Conservation (phyloP, 176 grass and related monocot species). For the Secale cereale region DNA sequence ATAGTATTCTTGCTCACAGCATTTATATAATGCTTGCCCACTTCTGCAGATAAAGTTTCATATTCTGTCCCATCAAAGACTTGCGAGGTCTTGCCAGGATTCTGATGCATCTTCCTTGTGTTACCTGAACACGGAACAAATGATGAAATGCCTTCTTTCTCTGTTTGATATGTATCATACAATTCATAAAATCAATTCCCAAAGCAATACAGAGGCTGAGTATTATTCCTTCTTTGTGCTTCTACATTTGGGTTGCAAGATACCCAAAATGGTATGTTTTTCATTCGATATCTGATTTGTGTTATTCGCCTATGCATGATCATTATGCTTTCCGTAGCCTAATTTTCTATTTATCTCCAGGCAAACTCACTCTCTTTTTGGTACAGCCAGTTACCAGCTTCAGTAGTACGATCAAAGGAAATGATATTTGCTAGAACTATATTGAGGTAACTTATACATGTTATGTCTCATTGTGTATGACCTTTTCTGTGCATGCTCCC, state of each 20-base stretch:
- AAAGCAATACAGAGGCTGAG: conserved; percentile 53
- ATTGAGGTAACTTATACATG: conserved; percentile 55
- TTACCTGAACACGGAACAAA: conserved; percentile 83
- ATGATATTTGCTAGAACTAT: conserved; percentile 79
- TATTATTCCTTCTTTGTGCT: conserved; percentile 91
- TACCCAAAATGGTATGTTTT: conserved; percentile 66
- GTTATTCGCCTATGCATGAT: conserved; percentile 1
- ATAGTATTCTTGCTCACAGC: background rate
- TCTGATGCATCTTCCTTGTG: conserved; percentile 66
- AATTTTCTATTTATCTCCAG: conserved; percentile 38
- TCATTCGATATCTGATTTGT: background rate
- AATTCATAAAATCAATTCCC: conserved; percentile 37
- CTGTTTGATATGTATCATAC: conserved; percentile 68
- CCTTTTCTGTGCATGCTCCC: conserved; percentile 14
- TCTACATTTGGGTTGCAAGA: conserved; percentile 73
- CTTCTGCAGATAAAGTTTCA: conserved; percentile 84
- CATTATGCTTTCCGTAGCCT: background rate
- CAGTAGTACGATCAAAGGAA: conserved; percentile 63
- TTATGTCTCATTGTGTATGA: conserved; percentile 11
- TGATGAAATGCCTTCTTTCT: conserved; percentile 82
- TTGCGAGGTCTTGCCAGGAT: conserved; percentile 44
- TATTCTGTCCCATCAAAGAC: conserved; percentile 73
- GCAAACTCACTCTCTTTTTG: conserved; percentile 81
- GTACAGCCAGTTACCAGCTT: conserved; percentile 58
- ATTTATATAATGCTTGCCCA: conserved; percentile 12